phyloP scores from a whole-genome alignment of 495 filamentous ascomycete genomes.

The Xylaria castorea region DNA sequence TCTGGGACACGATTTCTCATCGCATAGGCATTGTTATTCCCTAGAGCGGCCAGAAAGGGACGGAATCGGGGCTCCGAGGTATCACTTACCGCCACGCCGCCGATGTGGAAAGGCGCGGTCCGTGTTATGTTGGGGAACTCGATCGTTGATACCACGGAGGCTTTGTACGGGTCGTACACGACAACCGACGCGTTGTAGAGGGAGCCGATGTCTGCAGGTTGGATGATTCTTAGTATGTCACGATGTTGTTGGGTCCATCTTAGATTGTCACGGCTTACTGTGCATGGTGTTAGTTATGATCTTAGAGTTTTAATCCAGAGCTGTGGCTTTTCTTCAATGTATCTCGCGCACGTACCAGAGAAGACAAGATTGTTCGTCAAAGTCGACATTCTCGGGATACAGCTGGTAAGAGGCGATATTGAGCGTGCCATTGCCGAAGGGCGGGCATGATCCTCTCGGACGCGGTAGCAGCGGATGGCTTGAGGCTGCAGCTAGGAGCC shows the following conservation, averaged over 20 bases:
- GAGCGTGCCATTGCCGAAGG: conserved; percentile 39
- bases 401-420: conserved; percentile 44
- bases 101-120: conserved; percentile 39
- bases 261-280: not conserved
- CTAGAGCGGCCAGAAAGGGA: not conserved
- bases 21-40: not conserved
- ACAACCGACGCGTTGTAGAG: conserved; percentile 40
- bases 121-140: conserved; percentile 39
- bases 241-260: not conserved
- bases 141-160: conserved; percentile 35
- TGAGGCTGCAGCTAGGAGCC: conserved; percentile 14
- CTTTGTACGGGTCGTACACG: conserved; percentile 44
- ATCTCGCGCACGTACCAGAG: conserved; percentile 25
- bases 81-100: conserved; percentile 35
- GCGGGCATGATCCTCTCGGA: conserved; percentile 32
- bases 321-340: conserved; percentile 5
- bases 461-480: conserved; percentile 16
- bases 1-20: not conserved
- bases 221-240: not conserved
- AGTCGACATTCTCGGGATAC: conserved; percentile 49
- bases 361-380: conserved; percentile 40
- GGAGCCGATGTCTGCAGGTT: conserved; percentile 12
- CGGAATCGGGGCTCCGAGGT: not conserved
- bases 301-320: conserved; percentile 26
- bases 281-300: not conserved